Evolutionary conservation across 192 early-diverging fungal species (phyloP).

Genomic region (Jimgerdemannia lactiflua): DNA sequence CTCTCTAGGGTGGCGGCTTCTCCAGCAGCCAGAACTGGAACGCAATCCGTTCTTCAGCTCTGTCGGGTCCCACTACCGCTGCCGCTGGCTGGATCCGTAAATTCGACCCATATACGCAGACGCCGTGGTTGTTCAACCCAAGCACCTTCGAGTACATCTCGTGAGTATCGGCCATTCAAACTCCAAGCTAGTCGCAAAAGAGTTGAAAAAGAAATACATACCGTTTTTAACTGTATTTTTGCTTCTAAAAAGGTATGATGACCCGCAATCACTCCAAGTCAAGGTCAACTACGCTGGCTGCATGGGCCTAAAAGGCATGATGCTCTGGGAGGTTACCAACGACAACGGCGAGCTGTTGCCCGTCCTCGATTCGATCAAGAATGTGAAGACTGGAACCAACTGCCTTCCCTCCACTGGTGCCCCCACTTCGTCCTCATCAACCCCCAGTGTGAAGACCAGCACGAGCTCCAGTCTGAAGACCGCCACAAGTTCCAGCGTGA

Average conservation of each 20-base stretch:
- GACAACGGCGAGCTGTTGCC: constrained; percentile 21
- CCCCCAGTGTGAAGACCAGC: not conserved
- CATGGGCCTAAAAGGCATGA: constrained; percentile 18
- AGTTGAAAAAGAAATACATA: too few species aligned
- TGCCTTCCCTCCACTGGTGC: not conserved
- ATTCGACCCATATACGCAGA: constrained; percentile 48
- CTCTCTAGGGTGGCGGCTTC: constrained; percentile 11
- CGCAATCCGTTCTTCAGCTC: constrained; percentile 9
- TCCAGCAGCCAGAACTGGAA: constrained; percentile 3
- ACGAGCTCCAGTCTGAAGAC: not conserved
- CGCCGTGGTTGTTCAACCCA: constrained; percentile 54
- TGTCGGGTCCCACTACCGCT: constrained; percentile 31
- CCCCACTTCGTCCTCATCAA: constrained; percentile 16
- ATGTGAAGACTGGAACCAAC: not conserved
- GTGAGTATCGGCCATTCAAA: constrained; percentile 16
- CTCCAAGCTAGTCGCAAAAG: too few species aligned
- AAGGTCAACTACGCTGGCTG: constrained; percentile 18
- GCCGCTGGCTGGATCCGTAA: constrained; percentile 43
- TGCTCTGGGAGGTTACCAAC: constrained; percentile 21
- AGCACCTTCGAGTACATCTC: constrained; percentile 45
- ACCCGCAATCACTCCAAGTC: constrained; percentile 18
- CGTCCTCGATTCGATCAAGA: constrained; percentile 1
- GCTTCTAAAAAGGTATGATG: constrained; percentile 17
- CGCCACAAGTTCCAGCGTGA: constrained; percentile 1
- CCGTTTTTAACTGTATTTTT: too few species aligned